Base-by-base conservation (phyloP, 2,329 filamentous ascomycete genomes). In the Polychaeton citri region DNA sequence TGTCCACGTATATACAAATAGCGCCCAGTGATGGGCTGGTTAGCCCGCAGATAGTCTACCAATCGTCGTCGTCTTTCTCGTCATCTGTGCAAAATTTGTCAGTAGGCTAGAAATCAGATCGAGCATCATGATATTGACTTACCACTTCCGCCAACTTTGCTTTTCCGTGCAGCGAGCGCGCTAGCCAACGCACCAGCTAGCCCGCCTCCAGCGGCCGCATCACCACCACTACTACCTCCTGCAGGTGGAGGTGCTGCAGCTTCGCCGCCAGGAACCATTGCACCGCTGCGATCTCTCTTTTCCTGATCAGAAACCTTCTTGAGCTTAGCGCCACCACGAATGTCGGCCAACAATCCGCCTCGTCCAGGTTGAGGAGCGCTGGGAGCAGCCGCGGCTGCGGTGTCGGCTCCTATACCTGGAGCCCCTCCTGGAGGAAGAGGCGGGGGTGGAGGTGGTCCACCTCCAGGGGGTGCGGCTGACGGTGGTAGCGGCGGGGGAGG, bases 91-190 rank as follows among this genome's bases (percentile, higher is more conserved):
- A 42, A 15, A 26, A 31, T 10, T 10, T 15, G 35, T 37, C 28
- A 30, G 19, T 33, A n/a, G n/a, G n/a, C 9, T 30, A 3, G 24
- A 15, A 5, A n/a, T 21, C 9, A 10, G 18, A 26, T 30, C 15
- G 18, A 38, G 34, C 17, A 19, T 31, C 9, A 35, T 16, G 35
- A 51, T 50, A 6, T 13, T 35, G 34, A 79, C 83, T 76, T 75
- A 95, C 88, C 88, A 69, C 84, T 93, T 58, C 83, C 80, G 63
- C 83, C 84, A 57, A 95, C 88, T 69, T 93, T 94, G 60, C 85
- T 76, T 68, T 95, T 95, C 59, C 88, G 72, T 63, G 76, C 79
- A 40, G 83, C 83, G 48, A 94, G 63, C 33, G 85, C 87, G 63
- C 81, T 84, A 16, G 85, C 84, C 71, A 95, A 54, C 32, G 65